Conservation (phyloP, 2,329 filamentous ascomycete genomes). For the Oidium heveae region DNA sequence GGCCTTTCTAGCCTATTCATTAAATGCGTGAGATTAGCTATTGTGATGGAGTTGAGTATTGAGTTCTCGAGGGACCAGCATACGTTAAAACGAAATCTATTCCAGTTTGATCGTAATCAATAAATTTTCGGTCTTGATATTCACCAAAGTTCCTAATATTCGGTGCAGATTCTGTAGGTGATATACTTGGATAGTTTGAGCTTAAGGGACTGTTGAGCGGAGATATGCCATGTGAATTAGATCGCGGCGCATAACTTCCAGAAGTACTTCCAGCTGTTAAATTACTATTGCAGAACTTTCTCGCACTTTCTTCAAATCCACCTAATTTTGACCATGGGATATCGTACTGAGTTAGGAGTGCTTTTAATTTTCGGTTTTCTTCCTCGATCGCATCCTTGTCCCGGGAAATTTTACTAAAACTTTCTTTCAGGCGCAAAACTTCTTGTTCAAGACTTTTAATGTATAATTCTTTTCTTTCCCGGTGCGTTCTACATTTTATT, state of each 20-base stretch:
- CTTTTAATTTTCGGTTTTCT: constrained; percentile 54
- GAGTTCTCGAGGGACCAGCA: constrained; percentile 36
- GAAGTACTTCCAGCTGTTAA: constrained; percentile 31
- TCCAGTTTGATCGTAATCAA: constrained; percentile 60
- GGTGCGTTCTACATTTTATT: constrained; percentile 48
- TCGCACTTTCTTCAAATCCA: constrained; percentile 13
- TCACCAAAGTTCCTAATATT: constrained; percentile 8
- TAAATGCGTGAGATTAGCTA: constrained; percentile 19
- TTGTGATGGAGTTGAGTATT: constrained; percentile 37
- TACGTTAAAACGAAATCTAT: constrained; percentile 87
- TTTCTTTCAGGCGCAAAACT: constrained; percentile 66
- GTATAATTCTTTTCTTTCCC: constrained; percentile 88
- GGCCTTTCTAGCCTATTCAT: constrained; percentile 57
- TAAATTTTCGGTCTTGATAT: constrained; percentile 14
- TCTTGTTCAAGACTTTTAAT: constrained; percentile 86
- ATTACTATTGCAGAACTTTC: constrained; percentile 23
- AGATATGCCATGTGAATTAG: constrained; percentile 13
- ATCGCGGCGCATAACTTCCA: constrained; percentile 30
- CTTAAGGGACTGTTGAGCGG: constrained; percentile 4
- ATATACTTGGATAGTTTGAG: constrained; percentile 1
- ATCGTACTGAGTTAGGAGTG: constrained; percentile 27
- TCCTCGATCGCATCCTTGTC: constrained; percentile 53
- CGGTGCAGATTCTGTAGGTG: constrained; percentile 1
- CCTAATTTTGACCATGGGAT: constrained; percentile 16
- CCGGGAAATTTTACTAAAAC: constrained; percentile 46